Percentiles rank a stretch among this genome's conserved stretches.
Conservation (phyloP, 768 basidiomycete species). For the Termitomyces sp. region DNA sequence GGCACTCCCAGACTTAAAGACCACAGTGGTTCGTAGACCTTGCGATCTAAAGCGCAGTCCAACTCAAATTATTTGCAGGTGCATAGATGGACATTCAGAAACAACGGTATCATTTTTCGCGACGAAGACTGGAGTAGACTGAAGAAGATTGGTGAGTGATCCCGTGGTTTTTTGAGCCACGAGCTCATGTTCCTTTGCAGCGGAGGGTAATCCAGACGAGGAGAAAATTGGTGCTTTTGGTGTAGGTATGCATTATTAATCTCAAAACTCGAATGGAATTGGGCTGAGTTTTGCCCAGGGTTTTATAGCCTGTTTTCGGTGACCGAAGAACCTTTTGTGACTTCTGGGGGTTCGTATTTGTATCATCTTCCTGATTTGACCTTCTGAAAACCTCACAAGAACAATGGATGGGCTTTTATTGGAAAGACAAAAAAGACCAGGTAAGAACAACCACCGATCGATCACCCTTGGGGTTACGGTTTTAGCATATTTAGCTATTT, state of each 20-base stretch:
- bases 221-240: constrained; percentile 96
- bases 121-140: constrained; percentile 86
- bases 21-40: constrained; percentile 43
- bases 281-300: constrained; percentile 28
- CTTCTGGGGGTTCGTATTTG: constrained; percentile 57
- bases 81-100: constrained; percentile 80
- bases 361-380: constrained; percentile 16
- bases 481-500: constrained; percentile 53
- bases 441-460: constrained; percentile 26
- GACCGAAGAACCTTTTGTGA: constrained; percentile 81
- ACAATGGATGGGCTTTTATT: constrained; percentile 94
- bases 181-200: constrained; percentile 29
- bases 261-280: not conserved
- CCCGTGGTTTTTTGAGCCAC: not conserved
- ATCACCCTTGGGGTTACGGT: constrained; percentile 7
- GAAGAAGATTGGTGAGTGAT: constrained; percentile 75
- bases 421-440: constrained; percentile 92
- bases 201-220: constrained; percentile 92
- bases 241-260: constrained; percentile 47
- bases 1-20: constrained; percentile 61
- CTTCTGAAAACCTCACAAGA: constrained; percentile 36
- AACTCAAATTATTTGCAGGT: constrained; percentile 39
- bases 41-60: not conserved
- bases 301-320: constrained; percentile 83
- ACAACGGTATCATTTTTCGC: constrained; percentile 81